Percentiles rank a stretch among this genome's conserved stretches.
phyloP scores from a whole-genome alignment of 202 grass and related monocot species.

The Cymbopogon flexuosus region DNA sequence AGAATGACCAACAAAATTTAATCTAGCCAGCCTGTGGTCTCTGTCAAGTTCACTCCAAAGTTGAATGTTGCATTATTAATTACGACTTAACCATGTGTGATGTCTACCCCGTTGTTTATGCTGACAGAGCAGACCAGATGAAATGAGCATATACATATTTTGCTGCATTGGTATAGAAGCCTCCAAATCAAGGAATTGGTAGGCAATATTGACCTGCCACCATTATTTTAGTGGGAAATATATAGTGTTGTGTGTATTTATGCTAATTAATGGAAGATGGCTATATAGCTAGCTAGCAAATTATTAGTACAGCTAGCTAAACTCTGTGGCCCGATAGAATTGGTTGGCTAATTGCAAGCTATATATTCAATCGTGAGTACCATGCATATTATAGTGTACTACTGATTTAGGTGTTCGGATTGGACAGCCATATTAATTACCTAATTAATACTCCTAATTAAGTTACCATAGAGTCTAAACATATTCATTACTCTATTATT shows the following conservation, averaged over 20 bases:
- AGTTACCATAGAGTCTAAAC: not conserved
- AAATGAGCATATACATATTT: not conserved
- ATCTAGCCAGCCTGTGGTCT: not conserved
- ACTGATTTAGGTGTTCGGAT: slow-evolving; percentile 28
- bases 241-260: not conserved
- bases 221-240: not conserved
- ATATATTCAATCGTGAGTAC: not conserved
- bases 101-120: not conserved
- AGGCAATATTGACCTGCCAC: not conserved
- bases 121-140: not conserved
- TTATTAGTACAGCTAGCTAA: slow-evolving; percentile 36
- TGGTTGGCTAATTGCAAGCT: not conserved
- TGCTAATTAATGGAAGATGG: not conserved
- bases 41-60: not conserved
- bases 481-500: too few relatives aligned
- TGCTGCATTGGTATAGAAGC: not conserved
- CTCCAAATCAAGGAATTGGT: not conserved
- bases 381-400: not conserved
- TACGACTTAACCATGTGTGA: not conserved
- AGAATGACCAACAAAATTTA: not conserved
- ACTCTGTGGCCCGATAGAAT: slow-evolving; percentile 34
- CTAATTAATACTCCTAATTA: slow-evolving; percentile 20
- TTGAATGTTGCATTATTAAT: not conserved
- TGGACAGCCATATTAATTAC: slow-evolving; percentile 9
- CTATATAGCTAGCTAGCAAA: slow-evolving; percentile 11